Percentiles rank a stretch among this genome's conserved stretches.
These are phyloP conservation scores for Trichoderma oligosporum DNA, from an alignment of 2,329 filamentous ascomycete species.

Conservation along the genomic window DNA sequence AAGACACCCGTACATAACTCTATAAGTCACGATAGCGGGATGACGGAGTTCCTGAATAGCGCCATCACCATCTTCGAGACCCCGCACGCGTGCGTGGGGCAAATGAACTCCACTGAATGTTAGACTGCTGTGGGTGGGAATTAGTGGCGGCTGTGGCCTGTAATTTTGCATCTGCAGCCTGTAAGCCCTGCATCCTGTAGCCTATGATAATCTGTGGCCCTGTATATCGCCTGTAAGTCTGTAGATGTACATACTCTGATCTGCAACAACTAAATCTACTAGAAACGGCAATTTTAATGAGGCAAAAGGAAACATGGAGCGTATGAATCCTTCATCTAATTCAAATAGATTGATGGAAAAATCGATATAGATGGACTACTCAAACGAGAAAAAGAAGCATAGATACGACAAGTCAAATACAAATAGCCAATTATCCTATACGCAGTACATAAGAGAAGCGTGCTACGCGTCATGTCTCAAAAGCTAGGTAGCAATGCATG, in stretches of 20 bases:
- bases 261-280: neutral
- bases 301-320: too few species aligned
- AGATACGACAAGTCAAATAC: neutral
- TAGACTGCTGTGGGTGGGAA: neutral
- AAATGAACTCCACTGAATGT: too few species aligned
- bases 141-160: neutral
- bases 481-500: neutral
- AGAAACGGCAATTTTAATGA: too few species aligned
- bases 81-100: neutral
- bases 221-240: neutral
- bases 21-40: neutral
- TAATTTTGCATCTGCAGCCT: too few species aligned
- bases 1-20: neutral
- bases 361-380: too few species aligned
- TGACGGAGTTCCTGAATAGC: neutral
- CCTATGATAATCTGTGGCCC: too few species aligned
- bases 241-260: neutral
- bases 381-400: too few species aligned
- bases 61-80: neutral
- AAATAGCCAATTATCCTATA: constrained; percentile 3
- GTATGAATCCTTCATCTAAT: too few species aligned
- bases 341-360: too few species aligned
- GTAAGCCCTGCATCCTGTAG: neutral
- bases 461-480: constrained; percentile 18
- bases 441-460: constrained; percentile 20